Percentiles rank a stretch among this genome's conserved stretches.
phyloP scores from a whole-genome alignment of 108 stramenopile species.

The Parietichytrium sp. region DNA sequence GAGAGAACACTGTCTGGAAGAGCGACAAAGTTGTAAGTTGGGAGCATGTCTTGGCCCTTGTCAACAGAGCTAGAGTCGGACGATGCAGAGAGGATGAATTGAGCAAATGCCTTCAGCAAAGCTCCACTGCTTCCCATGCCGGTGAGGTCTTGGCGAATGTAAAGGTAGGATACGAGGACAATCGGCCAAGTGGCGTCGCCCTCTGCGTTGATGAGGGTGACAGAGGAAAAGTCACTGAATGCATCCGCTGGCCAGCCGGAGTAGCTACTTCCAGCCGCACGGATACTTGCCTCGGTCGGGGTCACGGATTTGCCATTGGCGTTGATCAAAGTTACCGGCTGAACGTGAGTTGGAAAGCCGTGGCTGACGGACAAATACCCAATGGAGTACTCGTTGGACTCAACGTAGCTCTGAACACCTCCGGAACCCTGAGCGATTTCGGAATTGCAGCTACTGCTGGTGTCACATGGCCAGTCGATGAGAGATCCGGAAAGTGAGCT shows the following conservation, averaged over 20 bases:
- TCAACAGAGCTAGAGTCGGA: too few relatives aligned
- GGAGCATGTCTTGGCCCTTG: not conserved
- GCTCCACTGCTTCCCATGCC: slow-evolving; percentile 42
- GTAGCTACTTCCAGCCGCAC: slow-evolving; percentile 47
- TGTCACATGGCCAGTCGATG: slow-evolving; percentile 65
- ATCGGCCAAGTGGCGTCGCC: slow-evolving; percentile 75
- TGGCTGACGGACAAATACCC: slow-evolving; percentile 81
- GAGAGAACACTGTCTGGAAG: not conserved
- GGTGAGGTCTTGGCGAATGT: slow-evolving; percentile 65
- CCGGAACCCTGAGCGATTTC: slow-evolving; percentile 69
- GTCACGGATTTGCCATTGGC: slow-evolving; percentile 63
- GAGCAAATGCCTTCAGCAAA: slow-evolving; percentile 62
- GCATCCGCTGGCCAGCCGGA: slow-evolving; percentile 54
- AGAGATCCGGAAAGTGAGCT: slow-evolving; percentile 50
- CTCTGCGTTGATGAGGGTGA: slow-evolving; percentile 54
- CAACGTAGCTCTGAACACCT: slow-evolving; percentile 68
- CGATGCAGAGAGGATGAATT: slow-evolving; percentile 42
- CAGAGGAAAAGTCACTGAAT: slow-evolving; percentile 62
- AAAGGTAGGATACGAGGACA: slow-evolving; percentile 73
- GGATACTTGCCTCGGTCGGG: slow-evolving; percentile 61
- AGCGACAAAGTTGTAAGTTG: not conserved
- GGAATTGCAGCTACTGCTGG: slow-evolving; percentile 51
- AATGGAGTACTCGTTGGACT: slow-evolving; percentile 64
- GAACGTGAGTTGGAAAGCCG: slow-evolving; percentile 66
- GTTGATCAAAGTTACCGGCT: slow-evolving; percentile 71